A percentile compares a stretch with the other conserved stretches of the same genome.
Evolutionary conservation across 2,329 filamentous ascomycete genomes (phyloP).

Genomic region (Talaromyces sp.): DNA sequence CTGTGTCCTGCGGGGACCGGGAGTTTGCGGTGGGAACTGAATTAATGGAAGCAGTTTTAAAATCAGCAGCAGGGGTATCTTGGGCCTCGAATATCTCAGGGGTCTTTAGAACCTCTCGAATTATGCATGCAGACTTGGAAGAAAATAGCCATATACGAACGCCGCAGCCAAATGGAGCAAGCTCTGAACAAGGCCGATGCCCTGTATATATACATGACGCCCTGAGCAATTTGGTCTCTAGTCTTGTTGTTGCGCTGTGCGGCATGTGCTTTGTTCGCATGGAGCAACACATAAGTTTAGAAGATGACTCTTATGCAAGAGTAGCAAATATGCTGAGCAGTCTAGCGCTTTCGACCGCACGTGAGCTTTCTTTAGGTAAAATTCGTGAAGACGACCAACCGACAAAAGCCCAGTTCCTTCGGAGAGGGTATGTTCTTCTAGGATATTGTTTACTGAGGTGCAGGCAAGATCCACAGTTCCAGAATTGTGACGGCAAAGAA

Average conservation of each 20-base stretch:
- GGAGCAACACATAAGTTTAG: constrained; percentile 14
- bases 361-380: constrained; percentile 16
- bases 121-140: not conserved
- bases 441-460: constrained; percentile 27
- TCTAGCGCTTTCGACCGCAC: constrained; percentile 22
- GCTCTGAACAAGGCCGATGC: constrained; percentile 15
- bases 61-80: constrained; percentile 18
- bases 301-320: constrained; percentile 17
- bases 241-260: constrained; percentile 31
- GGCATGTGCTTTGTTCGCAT: constrained; percentile 34
- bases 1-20: constrained; percentile 30
- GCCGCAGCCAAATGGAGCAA: not conserved
- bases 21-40: constrained; percentile 27
- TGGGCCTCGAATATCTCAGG: not conserved
- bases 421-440: constrained; percentile 30
- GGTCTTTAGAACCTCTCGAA: not conserved
- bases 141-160: not conserved
- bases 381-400: constrained; percentile 4
- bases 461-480: constrained; percentile 16
- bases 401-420: constrained; percentile 22
- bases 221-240: constrained; percentile 32
- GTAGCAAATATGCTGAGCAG: constrained; percentile 22
- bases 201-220: constrained; percentile 32
- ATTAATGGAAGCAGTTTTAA: constrained; percentile 29
- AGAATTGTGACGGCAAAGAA: constrained; percentile 4